A percentile compares a stretch with the other conserved stretches of the same genome.
phyloP scores from a whole-genome alignment of 306 rosid genomes.

The Rubus parviflorus region DNA sequence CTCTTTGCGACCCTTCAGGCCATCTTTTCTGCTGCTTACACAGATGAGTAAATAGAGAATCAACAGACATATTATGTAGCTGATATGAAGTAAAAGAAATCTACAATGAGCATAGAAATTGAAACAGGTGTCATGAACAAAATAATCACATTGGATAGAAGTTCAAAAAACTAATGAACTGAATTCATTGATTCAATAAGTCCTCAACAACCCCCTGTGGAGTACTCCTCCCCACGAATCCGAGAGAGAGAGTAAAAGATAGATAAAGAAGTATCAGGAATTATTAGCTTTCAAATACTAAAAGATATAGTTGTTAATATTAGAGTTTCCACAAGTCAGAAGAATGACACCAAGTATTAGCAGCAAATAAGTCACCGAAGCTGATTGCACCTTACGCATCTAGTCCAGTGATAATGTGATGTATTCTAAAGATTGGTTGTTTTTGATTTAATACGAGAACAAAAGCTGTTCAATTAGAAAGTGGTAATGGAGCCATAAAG shows the following conservation, averaged over 20 bases:
- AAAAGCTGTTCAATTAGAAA: background rate
- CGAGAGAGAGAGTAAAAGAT: no score
- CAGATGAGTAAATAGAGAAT: constrained; percentile 20
- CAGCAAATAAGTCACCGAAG: no score
- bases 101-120: constrained; percentile 5
- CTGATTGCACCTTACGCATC: no score
- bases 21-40: constrained; percentile 45
- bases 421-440: background rate
- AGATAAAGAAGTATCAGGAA: background rate
- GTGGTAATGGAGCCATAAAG: background rate
- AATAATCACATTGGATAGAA: background rate
- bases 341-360: no score
- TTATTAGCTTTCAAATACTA: background rate
- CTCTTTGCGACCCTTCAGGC: constrained; percentile 35
- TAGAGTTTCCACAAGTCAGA: background rate
- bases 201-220: no score
- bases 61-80: constrained; percentile 11
- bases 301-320: background rate
- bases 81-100: constrained; percentile 13
- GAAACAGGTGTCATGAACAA: constrained; percentile 10
- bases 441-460: background rate
- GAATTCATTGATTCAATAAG: background rate
- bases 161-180: background rate
- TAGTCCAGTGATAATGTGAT: background rate
- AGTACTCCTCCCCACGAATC: no score